Base-by-base conservation (phyloP, 2,329 filamentous ascomycete species). In the Proliferodiscus dingleyae region DNA sequence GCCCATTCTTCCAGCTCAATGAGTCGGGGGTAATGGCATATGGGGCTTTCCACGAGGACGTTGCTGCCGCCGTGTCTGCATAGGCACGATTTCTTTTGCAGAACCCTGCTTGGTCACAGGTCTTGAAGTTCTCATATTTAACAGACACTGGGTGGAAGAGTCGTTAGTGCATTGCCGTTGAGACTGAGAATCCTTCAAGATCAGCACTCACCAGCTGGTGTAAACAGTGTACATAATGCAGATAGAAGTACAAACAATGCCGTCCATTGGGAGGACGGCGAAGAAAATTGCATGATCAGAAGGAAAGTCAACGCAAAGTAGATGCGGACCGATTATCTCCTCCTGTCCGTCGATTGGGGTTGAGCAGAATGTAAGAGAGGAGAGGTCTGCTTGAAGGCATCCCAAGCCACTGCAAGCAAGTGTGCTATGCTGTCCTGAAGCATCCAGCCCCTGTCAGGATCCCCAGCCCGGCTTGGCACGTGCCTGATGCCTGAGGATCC, bases 71-170 rank as follows among this genome's bases (percentile, higher is more conserved):
- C 37, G 78, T 73, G 68, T 97, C 90, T 64, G 93, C 93, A 64
- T 87, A 90, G 30, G 80, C 86, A 65, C 93, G 83, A 70, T 97
- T 97, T 55, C 93, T 87, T 65, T 89, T 93, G 71, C 93, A 98
- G 73, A 98, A 98, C 60, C 93, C 93, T 4, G 91, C 93, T 65
- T 98, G 91, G 56, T 86, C 73, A 71, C 93, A 98, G 60, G 86
- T 95, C 65, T 97, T 98, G 77, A 97, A 98, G 66, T 95, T 90
- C 61, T 95, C 83, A 64, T 95, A 86, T 71, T 98, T 98, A 42
- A 98, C 93, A 60, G 80, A 75, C 54, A 79, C 89, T 95, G 22
- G 15, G 41, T 3, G 16, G 3, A 29, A 10, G 30, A n/a, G 28
- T 10, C 5, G 28, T 60, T 37, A 61, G 50, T 19, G 42, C n/a